phyloP scores from a whole-genome alignment of 129 eudicot species.

The Pittosporum tobira region DNA sequence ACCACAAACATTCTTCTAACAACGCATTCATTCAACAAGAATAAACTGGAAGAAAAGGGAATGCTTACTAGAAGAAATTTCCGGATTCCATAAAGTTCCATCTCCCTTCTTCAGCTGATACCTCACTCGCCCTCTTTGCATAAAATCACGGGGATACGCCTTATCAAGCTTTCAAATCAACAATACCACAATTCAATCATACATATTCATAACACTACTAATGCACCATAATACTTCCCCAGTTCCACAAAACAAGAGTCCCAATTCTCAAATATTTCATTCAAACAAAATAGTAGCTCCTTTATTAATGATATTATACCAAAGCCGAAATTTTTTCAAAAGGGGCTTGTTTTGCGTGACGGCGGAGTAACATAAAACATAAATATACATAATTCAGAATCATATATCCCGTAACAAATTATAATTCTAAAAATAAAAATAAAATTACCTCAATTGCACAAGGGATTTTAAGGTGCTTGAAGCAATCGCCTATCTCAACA shows the following conservation, averaged over 20 bases:
- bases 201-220: conserved; percentile 2
- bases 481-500: conserved; percentile 76
- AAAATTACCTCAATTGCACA: conserved; percentile 61
- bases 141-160: conserved; percentile 91
- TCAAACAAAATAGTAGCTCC: no score
- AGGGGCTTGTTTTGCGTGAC: no score
- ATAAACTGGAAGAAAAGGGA: not conserved
- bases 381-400: not conserved
- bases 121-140: conserved; percentile 96
- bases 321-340: no score
- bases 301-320: no score
- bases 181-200: not conserved
- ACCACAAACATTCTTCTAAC: no score
- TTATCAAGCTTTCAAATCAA: conserved; percentile 50
- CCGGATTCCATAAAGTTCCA: conserved; percentile 64
- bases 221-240: no score
- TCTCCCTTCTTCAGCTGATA: conserved; percentile 64
- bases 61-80: conserved; percentile 69
- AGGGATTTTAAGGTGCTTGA: conserved; percentile 62
- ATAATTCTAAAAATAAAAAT: not conserved
- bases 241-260: no score
- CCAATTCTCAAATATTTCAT: no score
- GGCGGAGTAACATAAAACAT: not conserved
- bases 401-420: not conserved
- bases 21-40: not conserved